A percentile compares a stretch with the other conserved stretches of the same genome.
Conservation (phyloP, 176 grass and related monocot species). For the Oryza longistaminata region DNA sequence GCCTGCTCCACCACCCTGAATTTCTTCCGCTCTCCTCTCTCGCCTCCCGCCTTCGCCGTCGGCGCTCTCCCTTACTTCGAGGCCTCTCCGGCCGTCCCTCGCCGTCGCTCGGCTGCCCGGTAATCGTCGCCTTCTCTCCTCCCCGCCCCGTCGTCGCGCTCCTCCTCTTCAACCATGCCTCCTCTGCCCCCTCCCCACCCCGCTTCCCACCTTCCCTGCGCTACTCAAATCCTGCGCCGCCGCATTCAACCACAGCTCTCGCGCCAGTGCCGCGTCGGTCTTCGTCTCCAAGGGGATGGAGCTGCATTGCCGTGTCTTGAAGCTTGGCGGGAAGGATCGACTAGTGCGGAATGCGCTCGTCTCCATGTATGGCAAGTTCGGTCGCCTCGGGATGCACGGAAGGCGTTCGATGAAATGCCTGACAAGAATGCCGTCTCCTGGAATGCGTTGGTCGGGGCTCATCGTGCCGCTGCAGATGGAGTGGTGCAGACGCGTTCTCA, state of each 20-base stretch:
- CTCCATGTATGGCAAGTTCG: slow-evolving; percentile 59
- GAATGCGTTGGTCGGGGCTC: slow-evolving; percentile 53
- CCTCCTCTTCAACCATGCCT: slow-evolving; percentile 43
- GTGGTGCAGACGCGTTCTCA: slow-evolving; percentile 36
- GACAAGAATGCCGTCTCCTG: slow-evolving; percentile 49
- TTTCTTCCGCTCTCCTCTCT: slow-evolving; percentile 53
- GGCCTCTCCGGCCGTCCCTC: slow-evolving; percentile 7
- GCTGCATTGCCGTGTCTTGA: slow-evolving; percentile 47
- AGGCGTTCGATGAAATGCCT: slow-evolving; percentile 63
- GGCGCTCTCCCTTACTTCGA: slow-evolving; percentile 52
- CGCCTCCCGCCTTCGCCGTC: slow-evolving; percentile 47
- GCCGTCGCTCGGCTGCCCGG: slow-evolving; percentile 51
- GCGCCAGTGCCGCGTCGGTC: background rate
- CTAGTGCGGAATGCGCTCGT: slow-evolving; percentile 63
- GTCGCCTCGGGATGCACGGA: slow-evolving; percentile 40
- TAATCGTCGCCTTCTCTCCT: slow-evolving; percentile 47
- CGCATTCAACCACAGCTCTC: slow-evolving; percentile 30
- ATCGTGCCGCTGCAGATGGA: slow-evolving; percentile 40
- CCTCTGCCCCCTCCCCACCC: slow-evolving; percentile 33
- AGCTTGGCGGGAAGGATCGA: slow-evolving; percentile 35
- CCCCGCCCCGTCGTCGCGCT: slow-evolving; percentile 34
- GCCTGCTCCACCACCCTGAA: slow-evolving; percentile 31
- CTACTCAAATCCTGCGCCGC: slow-evolving; percentile 74
- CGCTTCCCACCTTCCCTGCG: slow-evolving; percentile 53
- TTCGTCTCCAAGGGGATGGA: slow-evolving; percentile 46